These are phyloP conservation scores for Nicotiana obtusifolia DNA, from an alignment of 257 asterid species.

Conservation along the genomic window DNA sequence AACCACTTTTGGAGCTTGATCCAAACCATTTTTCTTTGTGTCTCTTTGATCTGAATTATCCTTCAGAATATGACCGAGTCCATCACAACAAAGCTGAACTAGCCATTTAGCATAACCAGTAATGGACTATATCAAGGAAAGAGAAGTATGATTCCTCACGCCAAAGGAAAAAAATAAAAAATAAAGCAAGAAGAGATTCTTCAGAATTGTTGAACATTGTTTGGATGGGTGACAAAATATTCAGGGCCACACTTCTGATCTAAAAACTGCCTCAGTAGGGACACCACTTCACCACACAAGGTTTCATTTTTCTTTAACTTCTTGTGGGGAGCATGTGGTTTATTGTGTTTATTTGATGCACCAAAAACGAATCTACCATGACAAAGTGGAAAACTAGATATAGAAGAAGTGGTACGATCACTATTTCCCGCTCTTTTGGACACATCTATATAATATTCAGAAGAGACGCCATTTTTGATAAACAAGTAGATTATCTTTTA, in stretches of 20 bases:
- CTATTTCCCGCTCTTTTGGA: not conserved
- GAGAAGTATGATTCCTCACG: conserved; percentile 21
- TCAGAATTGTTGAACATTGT: not conserved
- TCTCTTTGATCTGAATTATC: conserved; percentile 46
- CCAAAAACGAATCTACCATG: not conserved
- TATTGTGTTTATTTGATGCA: not conserved
- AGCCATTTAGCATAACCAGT: conserved; percentile 39
- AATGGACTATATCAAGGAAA: conserved; percentile 35
- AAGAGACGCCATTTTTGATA: no score
- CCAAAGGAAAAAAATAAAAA: not conserved
- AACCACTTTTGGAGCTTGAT: conserved; percentile 21
- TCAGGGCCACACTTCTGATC: not conserved
- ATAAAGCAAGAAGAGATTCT: not conserved
- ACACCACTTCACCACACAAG: not conserved
- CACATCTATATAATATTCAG: not conserved
- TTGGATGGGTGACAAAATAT: not conserved
- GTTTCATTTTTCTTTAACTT: not conserved
- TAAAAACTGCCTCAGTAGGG: not conserved
- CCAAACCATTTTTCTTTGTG: conserved; percentile 26
- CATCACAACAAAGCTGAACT: conserved; percentile 48
- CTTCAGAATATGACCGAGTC: conserved; percentile 68
- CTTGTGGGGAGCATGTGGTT: not conserved
- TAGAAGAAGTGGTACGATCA: not conserved
- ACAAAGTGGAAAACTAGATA: not conserved
- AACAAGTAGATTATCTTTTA: not conserved